Evolutionary conservation across 1,284 basidiomycete genomes (phyloP), one percentile per base, ranked within the genome.

Genomic region (Apiotrichum laibachii): DNA sequence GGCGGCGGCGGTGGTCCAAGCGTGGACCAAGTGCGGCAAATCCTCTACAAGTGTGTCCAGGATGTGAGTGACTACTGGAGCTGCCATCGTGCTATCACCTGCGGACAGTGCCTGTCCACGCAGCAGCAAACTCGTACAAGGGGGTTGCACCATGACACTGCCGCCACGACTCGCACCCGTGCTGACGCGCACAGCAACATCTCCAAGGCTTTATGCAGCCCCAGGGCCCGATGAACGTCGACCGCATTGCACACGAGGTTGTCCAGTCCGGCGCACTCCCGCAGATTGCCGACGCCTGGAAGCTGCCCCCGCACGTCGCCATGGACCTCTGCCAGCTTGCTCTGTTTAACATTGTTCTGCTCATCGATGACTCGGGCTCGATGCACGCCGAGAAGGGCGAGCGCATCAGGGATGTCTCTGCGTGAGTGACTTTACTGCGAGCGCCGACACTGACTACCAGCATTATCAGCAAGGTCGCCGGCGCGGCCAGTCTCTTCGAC

Each of bases 241-340:
- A 77, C n/a, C 79, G 70, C 0, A 75, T 76, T 0, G 65, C 67
- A 2, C 68, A 75, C 44, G 67, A 71, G 35, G 73, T 81, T 44
- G 73, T 74, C 4, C 67, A 71, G 19, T 76, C 73, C 26, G 77
- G 74, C 11, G 37, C 37, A 2, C 11, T 37, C 37, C 37, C 11
- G 10, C 37, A 71, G 59, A 69, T 81, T 49, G 75, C 76, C n/a
- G n/a, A 51, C 7, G 76, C 77, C 47, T 80, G 77, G 78, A 62
- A 73, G 39, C 70, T 81, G 44, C 78, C 79, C 5, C 67, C 69
- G n/a, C 77, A 79, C 63, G 67, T 80, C 35, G 79, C 78, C 0
- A 67, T 72, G 34, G 80, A 81, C 55, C 65, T 80, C 33, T 72
- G 71, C 56, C 76, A 79, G 62, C 59, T 80, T 10, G 67, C 79